Conservation (phyloP, 2,329 filamentous ascomycete species). For the Fusarium odoratissimum region DNA sequence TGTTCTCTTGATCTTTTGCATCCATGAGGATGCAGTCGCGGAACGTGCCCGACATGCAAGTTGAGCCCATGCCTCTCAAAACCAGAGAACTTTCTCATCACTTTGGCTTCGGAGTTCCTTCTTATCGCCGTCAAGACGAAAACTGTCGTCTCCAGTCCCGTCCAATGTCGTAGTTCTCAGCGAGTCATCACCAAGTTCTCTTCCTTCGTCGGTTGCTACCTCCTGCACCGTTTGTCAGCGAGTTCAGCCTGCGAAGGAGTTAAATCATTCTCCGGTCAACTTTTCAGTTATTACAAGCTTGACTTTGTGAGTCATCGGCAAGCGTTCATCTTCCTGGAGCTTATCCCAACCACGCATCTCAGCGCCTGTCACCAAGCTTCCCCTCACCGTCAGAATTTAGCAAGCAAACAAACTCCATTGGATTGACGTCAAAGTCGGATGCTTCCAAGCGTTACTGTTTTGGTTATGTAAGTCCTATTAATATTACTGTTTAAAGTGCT, state of each 20-base stretch:
- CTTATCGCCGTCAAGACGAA: not conserved
- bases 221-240: accelerated
- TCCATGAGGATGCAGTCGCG: not conserved
- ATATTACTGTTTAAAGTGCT: not conserved
- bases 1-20: not conserved
- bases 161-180: not conserved
- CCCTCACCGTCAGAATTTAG: not conserved
- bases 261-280: not conserved
- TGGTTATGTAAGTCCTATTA: too few relatives aligned
- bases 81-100: not conserved
- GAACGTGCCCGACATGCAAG: not conserved
- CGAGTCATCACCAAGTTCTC: not conserved
- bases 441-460: not conserved
- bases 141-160: not conserved
- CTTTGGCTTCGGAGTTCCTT: not conserved
- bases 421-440: not conserved
- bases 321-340: not conserved
- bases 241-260: not conserved
- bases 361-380: not conserved
- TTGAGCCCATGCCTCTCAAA: too few relatives aligned
- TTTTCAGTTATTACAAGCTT: accelerated
- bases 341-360: not conserved
- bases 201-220: too few relatives aligned
- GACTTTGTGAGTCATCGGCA: not conserved
- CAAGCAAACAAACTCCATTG: not conserved